Evolutionary conservation across 371 early-diverging fungal species (phyloP), one percentile per base, ranked within the genome.

Genomic region (Rhizopus delemar): DNA sequence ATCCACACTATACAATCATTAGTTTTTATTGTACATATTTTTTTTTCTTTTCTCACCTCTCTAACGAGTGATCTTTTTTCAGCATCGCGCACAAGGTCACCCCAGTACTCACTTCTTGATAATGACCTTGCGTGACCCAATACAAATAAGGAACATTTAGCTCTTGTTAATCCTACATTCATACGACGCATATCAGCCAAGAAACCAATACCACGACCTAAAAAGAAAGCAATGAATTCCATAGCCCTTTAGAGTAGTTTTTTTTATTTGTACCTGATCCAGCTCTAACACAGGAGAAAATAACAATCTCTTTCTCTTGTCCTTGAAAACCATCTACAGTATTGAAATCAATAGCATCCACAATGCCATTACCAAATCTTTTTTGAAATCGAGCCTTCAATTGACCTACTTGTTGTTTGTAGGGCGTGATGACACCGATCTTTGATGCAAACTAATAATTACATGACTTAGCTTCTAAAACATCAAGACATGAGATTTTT

Each of bases 301-400:
- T 90, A 46, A 98, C 92, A 34, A 97, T 90, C 33, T 96, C 98
- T 71, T 94, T 95, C 65, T 99, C 99, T 75, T 98, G 97, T 9
- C 99, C 99, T 79, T 99, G 99, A 71, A 98, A 99, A n/a, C 98
- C 96, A 71, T 99, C 99, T 53, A 93, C 88, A 0, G 99, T 98
- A 65, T 94, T 94, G 60, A 98, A 91, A 65, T 97, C 95, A 12
- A 98, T 87, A 3, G 80, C 78, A 41, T 92, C 82, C 4, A 90
- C 68, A 15, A 90, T 83, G 4, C 60, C 59, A 0, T 65, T 53
- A 0, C 92, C 94, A 74, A 91, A 92, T 13, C 72, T 60, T 15
- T 69, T 57, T 15, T 73, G 67, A 55, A 97, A 93, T 35, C 66
- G 63, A 15, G 83, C 80, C 58, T 84, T 82, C 28, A 98, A 70